Evolutionary conservation across 208 protist genomes (phyloP).

Genomic region (Leishmania lainsoni): DNA sequence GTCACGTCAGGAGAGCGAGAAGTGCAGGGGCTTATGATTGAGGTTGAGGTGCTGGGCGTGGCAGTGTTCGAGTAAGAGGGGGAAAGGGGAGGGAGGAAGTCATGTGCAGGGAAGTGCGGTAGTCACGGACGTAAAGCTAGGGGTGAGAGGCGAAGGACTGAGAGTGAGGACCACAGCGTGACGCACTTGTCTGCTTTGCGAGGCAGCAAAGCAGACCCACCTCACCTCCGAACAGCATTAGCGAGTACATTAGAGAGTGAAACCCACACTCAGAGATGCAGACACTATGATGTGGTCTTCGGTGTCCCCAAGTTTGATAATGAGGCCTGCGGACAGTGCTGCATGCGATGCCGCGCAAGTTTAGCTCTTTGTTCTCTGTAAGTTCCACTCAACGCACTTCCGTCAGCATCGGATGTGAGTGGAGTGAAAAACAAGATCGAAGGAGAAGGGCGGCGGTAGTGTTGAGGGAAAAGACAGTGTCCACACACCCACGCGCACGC

Average conservation of each 20-base stretch:
- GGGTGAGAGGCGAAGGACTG: not conserved
- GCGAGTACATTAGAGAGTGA: not conserved
- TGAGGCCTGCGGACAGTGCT: not conserved
- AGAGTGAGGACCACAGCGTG: not conserved
- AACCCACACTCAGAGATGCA: not conserved
- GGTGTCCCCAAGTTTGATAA: not conserved
- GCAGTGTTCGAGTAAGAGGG: too few relatives aligned
- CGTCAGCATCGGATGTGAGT: not conserved
- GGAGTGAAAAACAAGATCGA: not conserved
- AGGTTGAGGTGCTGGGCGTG: not conserved
- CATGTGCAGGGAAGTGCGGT: not conserved
- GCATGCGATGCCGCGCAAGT: not conserved
- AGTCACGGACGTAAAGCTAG: not conserved
- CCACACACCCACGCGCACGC: not conserved
- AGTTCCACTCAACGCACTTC: not conserved
- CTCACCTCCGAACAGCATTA: not conserved
- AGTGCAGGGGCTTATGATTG: not conserved
- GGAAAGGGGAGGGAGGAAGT: not conserved
- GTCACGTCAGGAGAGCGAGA: slow-evolving; percentile 6
- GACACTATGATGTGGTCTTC: not conserved
- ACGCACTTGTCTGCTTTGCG: too few relatives aligned
- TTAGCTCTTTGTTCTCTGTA: not conserved
- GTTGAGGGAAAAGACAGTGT: not conserved
- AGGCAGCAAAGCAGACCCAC: not conserved
- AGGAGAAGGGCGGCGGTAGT: not conserved